A percentile compares a stretch with the other conserved stretches of the same genome.
phyloP scores from a whole-genome alignment of 2,329 filamentous ascomycete genomes.

The Epichloe baconii region DNA sequence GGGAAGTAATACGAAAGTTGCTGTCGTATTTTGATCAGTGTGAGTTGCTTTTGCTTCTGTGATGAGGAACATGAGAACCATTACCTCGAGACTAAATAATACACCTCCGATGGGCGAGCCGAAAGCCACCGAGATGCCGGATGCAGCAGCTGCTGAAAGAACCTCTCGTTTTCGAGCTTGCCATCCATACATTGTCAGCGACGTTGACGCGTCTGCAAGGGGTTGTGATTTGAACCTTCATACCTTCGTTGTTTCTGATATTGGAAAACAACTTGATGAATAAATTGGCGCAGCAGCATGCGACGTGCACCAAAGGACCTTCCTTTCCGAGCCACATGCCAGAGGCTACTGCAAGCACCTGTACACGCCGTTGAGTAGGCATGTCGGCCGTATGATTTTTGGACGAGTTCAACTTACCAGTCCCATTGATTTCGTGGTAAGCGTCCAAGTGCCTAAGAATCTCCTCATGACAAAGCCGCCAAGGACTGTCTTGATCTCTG shows the following conservation, averaged over 20 bases:
- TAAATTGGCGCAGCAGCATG: slow-evolving; percentile 88
- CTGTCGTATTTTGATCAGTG: slow-evolving; percentile 22
- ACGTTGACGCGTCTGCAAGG: not conserved
- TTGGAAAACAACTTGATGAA: slow-evolving; percentile 78
- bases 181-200: not conserved
- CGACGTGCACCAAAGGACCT: slow-evolving; percentile 87
- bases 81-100: slow-evolving; percentile 82
- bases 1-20: slow-evolving; percentile 93
- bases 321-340: slow-evolving; percentile 97
- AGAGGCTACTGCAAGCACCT: slow-evolving; percentile 84
- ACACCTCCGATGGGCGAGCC: slow-evolving; percentile 90
- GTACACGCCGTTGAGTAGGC: slow-evolving; percentile 1
- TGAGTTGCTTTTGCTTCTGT: not conserved
- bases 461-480: slow-evolving; percentile 85
- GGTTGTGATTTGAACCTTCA: slow-evolving; percentile 6
- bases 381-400: not conserved
- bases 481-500: slow-evolving; percentile 92
- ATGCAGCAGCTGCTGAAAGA: slow-evolving; percentile 80
- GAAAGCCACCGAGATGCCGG: slow-evolving; percentile 88
- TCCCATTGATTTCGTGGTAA: slow-evolving; percentile 80
- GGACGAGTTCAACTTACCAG: slow-evolving; percentile 40
- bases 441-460: slow-evolving; percentile 79
- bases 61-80: slow-evolving; percentile 5
- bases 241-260: slow-evolving; percentile 79
- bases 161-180: slow-evolving; percentile 84